phyloP scores from a whole-genome alignment of 2,329 filamentous ascomycete species.

The Fusarium brachygibbosum region DNA sequence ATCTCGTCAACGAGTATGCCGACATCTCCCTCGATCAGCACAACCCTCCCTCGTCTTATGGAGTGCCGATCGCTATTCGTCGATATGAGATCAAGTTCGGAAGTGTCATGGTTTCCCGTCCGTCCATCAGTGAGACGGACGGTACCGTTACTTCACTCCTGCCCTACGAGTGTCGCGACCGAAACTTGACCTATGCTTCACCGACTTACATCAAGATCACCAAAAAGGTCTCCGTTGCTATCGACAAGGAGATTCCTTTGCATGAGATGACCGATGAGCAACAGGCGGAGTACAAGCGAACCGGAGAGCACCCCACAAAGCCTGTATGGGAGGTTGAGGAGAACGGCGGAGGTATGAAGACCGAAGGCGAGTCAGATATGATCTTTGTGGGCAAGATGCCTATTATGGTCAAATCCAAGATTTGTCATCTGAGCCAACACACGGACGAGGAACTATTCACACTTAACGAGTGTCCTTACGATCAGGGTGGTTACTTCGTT shows the following conservation, averaged over 20 bases:
- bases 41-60: conserved; percentile 80
- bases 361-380: conserved; percentile 71
- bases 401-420: conserved; percentile 98
- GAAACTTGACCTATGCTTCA: conserved; percentile 95
- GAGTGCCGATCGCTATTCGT: conserved; percentile 85
- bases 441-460: conserved; percentile 88
- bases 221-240: conserved; percentile 85
- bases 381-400: conserved; percentile 96
- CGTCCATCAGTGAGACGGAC: conserved; percentile 93
- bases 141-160: conserved; percentile 87
- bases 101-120: conserved; percentile 87
- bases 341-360: conserved; percentile 65
- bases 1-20: conserved; percentile 92
- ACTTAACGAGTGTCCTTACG: conserved; percentile 97
- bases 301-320: conserved; percentile 69
- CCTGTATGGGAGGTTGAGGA: conserved; percentile 74
- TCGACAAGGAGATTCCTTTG: conserved; percentile 77
- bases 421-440: conserved; percentile 88
- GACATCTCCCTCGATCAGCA: conserved; percentile 94
- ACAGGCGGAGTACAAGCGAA: conserved; percentile 66
- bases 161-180: conserved; percentile 94
- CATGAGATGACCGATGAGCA: conserved; percentile 78
- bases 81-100: conserved; percentile 97
- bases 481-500: conserved; percentile 98
- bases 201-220: conserved; percentile 91